Base-by-base conservation (phyloP, 495 filamentous ascomycete species). In the Glutinoglossum americanum region DNA sequence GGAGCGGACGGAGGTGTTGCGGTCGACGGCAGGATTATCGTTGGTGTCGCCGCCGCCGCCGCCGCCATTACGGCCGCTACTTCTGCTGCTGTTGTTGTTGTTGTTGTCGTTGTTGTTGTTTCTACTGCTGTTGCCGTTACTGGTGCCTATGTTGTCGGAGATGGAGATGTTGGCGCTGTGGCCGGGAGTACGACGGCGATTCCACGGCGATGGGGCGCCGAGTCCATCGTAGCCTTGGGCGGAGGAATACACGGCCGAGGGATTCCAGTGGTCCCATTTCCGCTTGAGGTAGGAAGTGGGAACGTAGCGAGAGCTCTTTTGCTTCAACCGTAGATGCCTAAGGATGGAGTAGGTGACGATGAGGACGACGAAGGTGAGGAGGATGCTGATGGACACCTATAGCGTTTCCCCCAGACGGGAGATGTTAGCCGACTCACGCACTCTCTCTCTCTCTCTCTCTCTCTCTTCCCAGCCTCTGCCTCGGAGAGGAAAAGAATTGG, bases 191-290 rank as follows among this genome's bases (percentile, higher is more conserved):
- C 37, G 37, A 17, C 37, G 9, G 37, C 37, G 37, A 17, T 32
- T 53, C 49, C 25, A 53, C 19, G 49, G 11, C 11, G 49, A 2
- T 15, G 17, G 17, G 17, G 17, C 3, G 35, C 19, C 23, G 13
- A 0, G 58, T n/a, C 47, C 13, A 3, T n/a, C 57, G 60, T 9
- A 57, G 62, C 57, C 64, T 64, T 23, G 68, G 54, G 17, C 67
- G 51, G 73, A 70, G 27, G 68, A 68, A 53, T 74, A 72, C 0
- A 66, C 63, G 47, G 65, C 62, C 21, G 65, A 71, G 0, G 76
- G 77, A 6, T 67, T 69, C 82, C 81, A 84, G 58, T 70, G 68
- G 45, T 70, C 70, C 82, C 82, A 85, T 69, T 72, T 68, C 15
- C 67, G 69, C 62, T 83, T 84, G 55, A 84, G 60, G 48, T 66